phyloP scores from a whole-genome alignment of 139 green algal genomes.

The Protoeuglena noctilucae region DNA sequence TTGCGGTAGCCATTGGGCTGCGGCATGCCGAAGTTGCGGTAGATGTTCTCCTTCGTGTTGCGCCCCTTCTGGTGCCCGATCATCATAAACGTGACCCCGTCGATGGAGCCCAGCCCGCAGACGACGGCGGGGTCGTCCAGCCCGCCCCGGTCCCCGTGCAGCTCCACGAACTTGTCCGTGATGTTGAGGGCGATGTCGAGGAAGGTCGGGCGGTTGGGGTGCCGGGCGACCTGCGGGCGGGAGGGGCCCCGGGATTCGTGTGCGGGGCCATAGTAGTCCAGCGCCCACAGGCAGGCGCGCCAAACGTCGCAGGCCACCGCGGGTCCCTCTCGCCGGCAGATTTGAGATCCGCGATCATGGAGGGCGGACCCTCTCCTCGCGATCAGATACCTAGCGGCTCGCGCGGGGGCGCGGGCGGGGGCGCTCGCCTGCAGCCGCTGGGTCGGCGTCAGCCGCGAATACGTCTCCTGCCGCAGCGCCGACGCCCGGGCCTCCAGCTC shows the following conservation, averaged over 20 bases:
- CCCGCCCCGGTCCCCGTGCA: conserved; percentile 83
- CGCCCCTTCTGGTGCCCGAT: conserved; percentile 95
- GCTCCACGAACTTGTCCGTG: conserved; percentile 87
- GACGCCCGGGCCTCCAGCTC: conserved; percentile 65
- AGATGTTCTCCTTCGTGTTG: conserved; percentile 96
- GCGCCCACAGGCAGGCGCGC: no score
- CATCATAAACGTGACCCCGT: conserved; percentile 87
- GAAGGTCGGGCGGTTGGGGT: conserved; percentile 89
- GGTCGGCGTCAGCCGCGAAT: conserved; percentile 71
- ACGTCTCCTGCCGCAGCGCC: conserved; percentile 80
- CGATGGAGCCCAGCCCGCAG: conserved; percentile 78
- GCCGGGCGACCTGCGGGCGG: conserved; percentile 86
- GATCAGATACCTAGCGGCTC: no score
- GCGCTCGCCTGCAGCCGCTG: no score
- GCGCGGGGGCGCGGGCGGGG: no score
- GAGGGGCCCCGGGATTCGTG: no score
- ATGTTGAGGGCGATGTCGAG: conserved; percentile 96
- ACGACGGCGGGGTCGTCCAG: conserved; percentile 89
- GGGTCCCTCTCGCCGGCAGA: no score
- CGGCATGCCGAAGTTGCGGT: conserved; percentile 90
- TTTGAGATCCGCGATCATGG: no score
- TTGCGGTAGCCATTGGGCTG: conserved; percentile 92
- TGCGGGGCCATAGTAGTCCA: no score
- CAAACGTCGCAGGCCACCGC: no score
- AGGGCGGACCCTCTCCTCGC: no score